Evolutionary conservation across 495 filamentous ascomycete species (phyloP).

Genomic region (Lasiosphaeria ovina): DNA sequence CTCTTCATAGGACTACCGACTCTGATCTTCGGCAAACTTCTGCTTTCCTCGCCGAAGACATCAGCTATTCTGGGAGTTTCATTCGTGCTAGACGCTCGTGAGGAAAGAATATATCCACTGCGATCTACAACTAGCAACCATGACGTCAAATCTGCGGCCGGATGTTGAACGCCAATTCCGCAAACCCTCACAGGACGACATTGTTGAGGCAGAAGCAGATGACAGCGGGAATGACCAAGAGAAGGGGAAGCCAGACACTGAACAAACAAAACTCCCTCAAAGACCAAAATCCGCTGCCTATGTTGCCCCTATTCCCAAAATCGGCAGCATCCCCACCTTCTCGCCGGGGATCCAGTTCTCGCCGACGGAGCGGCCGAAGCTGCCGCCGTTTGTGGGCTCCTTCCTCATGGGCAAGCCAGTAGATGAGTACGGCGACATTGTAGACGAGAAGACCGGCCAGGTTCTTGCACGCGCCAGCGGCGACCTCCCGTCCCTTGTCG

Average conservation of each 20-base stretch:
- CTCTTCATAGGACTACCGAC: no score
- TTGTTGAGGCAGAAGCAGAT: slow-evolving; percentile 4
- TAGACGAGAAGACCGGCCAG: slow-evolving; percentile 55
- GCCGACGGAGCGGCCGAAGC: slow-evolving; percentile 19
- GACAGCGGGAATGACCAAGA: slow-evolving; percentile 8
- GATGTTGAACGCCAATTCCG: neutral
- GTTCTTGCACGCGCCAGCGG: slow-evolving; percentile 46
- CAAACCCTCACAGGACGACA: slow-evolving; percentile 2
- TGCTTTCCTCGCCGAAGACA: no score
- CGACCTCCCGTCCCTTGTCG: slow-evolving; percentile 48
- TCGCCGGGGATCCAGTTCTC: slow-evolving; percentile 22
- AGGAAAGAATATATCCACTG: neutral
- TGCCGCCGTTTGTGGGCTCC: slow-evolving; percentile 43
- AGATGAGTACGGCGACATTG: slow-evolving; percentile 70
- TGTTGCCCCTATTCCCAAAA: slow-evolving; percentile 33
- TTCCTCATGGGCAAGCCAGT: slow-evolving; percentile 69
- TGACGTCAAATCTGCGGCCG: neutral
- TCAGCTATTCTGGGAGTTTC: no score
- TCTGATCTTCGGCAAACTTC: no score
- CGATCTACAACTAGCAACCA: neutral
- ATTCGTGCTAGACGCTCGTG: no score
- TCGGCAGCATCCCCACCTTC: slow-evolving; percentile 23
- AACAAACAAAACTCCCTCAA: slow-evolving; percentile 5
- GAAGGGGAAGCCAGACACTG: slow-evolving; percentile 1
- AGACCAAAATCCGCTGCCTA: slow-evolving; percentile 29